Percentiles rank a stretch among this genome's conserved stretches.
phyloP scores from a whole-genome alignment of 2,329 filamentous ascomycete genomes.

The Daldinia eschscholtzii region DNA sequence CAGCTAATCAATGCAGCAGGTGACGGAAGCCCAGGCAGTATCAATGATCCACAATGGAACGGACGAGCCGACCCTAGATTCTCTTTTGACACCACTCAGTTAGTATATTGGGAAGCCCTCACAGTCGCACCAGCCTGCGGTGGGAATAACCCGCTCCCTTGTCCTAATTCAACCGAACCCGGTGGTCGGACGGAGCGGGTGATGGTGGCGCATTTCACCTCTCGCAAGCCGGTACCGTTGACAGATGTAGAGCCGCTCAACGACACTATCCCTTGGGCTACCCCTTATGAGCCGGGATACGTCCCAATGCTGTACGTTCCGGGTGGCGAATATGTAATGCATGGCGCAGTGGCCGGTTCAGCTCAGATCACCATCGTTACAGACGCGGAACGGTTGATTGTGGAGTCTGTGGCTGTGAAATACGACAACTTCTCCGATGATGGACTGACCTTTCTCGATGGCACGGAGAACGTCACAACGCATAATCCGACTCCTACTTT shows the following conservation, averaged over 20 bases:
- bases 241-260: slow-evolving; percentile 47
- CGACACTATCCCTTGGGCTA: slow-evolving; percentile 54
- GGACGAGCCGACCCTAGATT: slow-evolving; percentile 60
- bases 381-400: background rate
- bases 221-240: slow-evolving; percentile 48
- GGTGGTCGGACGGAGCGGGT: slow-evolving; percentile 56
- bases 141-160: slow-evolving; percentile 58
- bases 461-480: slow-evolving; percentile 53
- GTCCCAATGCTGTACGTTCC: background rate
- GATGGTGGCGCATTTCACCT: slow-evolving; percentile 57
- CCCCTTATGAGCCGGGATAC: slow-evolving; percentile 48
- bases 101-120: slow-evolving; percentile 59
- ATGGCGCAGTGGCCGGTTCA: background rate
- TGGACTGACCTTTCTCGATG: slow-evolving; percentile 51
- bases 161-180: slow-evolving; percentile 55
- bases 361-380: background rate
- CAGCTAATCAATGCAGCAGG: slow-evolving; percentile 58
- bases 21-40: slow-evolving; percentile 51
- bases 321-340: background rate
- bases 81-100: slow-evolving; percentile 57
- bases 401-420: slow-evolving; percentile 50
- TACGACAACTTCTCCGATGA: slow-evolving; percentile 57
- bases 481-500: slow-evolving; percentile 30
- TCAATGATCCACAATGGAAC: slow-evolving; percentile 64
- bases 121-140: slow-evolving; percentile 58